These are phyloP conservation scores for Thuidium tamariscinum DNA, from an alignment of 225 moss, liverwort and hornwort genomes.

Conservation along the genomic window DNA sequence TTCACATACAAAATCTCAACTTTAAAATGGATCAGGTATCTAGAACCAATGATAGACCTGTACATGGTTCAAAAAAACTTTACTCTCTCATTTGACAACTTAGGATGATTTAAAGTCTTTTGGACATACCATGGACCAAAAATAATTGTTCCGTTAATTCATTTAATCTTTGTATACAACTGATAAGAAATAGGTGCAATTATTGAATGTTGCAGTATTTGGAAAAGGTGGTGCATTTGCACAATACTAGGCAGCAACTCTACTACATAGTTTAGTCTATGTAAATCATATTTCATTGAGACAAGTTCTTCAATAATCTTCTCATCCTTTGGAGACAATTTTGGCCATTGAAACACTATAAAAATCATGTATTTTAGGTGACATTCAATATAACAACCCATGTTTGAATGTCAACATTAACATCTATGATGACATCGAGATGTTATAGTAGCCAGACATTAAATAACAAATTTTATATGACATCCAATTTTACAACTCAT, in stretches of 20 bases:
- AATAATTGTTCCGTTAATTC: not conserved
- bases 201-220: not conserved
- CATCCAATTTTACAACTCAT: no score
- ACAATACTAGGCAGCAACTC: not conserved
- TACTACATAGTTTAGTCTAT: accelerated
- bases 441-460: no score
- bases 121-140: not conserved
- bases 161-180: not conserved
- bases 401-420: no score
- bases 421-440: no score
- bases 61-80: not conserved
- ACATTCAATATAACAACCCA: no score
- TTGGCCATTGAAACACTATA: no score
- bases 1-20: accelerated
- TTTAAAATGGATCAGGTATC: not conserved
- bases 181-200: accelerated
- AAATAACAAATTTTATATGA: no score
- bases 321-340: not conserved
- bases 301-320: not conserved
- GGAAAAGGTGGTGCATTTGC: not conserved
- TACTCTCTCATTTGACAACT: not conserved
- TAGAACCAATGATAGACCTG: not conserved
- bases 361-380: no score
- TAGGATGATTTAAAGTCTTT: not conserved
- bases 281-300: not conserved